Percentiles rank a stretch among this genome's conserved stretches.
These are phyloP conservation scores for Aspergillus ustus DNA, from an alignment of 2,329 filamentous ascomycete species.

Conservation along the genomic window DNA sequence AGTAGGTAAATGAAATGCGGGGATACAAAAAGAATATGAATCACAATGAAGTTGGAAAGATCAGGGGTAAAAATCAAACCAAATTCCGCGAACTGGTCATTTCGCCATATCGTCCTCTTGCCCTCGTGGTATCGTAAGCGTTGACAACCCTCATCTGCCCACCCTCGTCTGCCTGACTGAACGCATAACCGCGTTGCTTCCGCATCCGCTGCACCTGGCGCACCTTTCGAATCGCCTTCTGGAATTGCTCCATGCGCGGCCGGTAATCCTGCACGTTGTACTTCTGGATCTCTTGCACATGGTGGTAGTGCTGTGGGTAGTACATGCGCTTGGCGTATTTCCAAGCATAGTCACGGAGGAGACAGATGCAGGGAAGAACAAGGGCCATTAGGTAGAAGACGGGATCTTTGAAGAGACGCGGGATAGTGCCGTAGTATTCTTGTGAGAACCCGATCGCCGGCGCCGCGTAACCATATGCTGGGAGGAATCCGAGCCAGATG, in stretches of 20 bases:
- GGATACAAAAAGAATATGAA: not conserved
- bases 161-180: slow-evolving; percentile 95
- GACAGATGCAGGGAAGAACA: slow-evolving; percentile 77
- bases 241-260: slow-evolving; percentile 99
- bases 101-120: slow-evolving; percentile 91
- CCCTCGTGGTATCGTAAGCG: slow-evolving; percentile 94
- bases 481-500: slow-evolving; percentile 90
- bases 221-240: slow-evolving; percentile 98
- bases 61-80: slow-evolving; percentile 25
- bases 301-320: slow-evolving; percentile 91
- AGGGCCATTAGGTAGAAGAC: slow-evolving; percentile 92
- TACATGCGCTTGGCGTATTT: slow-evolving; percentile 99
- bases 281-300: slow-evolving; percentile 99
- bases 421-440: slow-evolving; percentile 85
- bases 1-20: slow-evolving; percentile 14
- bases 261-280: slow-evolving; percentile 99
- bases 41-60: not conserved
- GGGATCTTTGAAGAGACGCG: slow-evolving; percentile 77
- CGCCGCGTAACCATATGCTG: slow-evolving; percentile 82
- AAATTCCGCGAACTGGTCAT: slow-evolving; percentile 70
- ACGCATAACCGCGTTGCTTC: slow-evolving; percentile 97
- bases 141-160: slow-evolving; percentile 88
- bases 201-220: slow-evolving; percentile 98
- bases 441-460: slow-evolving; percentile 79
- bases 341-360: slow-evolving; percentile 89